Base-by-base conservation (phyloP, 2,329 filamentous ascomycete species). In the Fusarium scirpi region DNA sequence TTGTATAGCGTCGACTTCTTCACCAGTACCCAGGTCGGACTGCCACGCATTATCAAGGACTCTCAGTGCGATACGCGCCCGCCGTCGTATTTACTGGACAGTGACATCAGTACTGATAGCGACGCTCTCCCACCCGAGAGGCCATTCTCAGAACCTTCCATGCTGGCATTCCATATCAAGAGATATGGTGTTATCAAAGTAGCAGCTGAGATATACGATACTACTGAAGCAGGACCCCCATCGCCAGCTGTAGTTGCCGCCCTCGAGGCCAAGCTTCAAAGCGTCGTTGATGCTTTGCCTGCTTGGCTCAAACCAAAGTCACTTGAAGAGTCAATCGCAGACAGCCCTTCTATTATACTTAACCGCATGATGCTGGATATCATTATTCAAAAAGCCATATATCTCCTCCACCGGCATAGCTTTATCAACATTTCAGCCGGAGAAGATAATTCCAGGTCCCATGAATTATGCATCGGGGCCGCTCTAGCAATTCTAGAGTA, bases 1-100 rank as follows among this genome's bases (percentile, higher is more conserved):
- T 27, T 72, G 3, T 69, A 73, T n/a, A 66, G 69, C 22, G 60
- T 70, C 55, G 58, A 72, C 20, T 72, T 72, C 25, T 72, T 73
- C 20, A 72, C 67, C 2, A 72, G 67, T 46, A 67, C 62, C 6
- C 69, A 73, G 32, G 48, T 69, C 6, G 60, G 70, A 25, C 44
- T 72, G 4, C 70, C 70, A 7, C 67, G 67, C n/a, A 63, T 73
- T 15, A 66, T 66, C 24, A 71, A 72, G 15, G 67, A 72, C 29
- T 59, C 60, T 9, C 70, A 69, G 29, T 72, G 63, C 34, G 64
- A 71, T 44, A 49, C 67, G 25, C 46, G 13, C 4, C 64, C 57
- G 5, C 67, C 70, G 7, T 54, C 67, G 2, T 62, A 63, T 18
- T 27, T 56, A 12, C 11, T 62, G 18, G 47, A 63, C n/a, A 40